Evolutionary conservation across 441 rosid species (phyloP), one percentile per base, ranked within the genome.

Genomic region (Gossypium gossypioides): DNA sequence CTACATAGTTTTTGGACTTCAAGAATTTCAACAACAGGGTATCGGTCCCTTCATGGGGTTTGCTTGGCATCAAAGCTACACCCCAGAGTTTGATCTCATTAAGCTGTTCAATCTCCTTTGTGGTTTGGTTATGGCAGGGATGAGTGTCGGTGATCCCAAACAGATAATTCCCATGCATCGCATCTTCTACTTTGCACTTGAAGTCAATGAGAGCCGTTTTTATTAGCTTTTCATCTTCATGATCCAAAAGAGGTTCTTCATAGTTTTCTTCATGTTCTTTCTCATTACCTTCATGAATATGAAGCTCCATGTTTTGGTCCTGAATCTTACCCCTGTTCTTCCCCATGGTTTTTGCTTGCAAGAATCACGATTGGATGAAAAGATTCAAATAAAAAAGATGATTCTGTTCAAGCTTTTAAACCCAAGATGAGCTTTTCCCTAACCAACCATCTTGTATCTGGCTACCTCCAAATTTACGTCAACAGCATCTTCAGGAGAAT

Each of bases 31-130:
- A 34, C 2, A 88, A 81, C 56, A 88, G 78, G 19, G 50, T 51
- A 9, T 86, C 83, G 1, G 89, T 84, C 15, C 87, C 78, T 66
- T 77, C 81, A 42, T 85, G 89, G 61, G 85, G 79, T 69, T 73
- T 76, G 24, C 87, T 84, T 16, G 89, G 91, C 76, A 87, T 62
- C 37, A 87, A 57, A 51, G 91, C 85, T 56, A 86, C 84, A 0
- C 88, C 88, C 93, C 91, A 85, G 2, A 86, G 74, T 16, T 74
- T 74, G 7, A 85, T 79, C 7, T 79, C 84, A 72, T 72, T 72
- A 1, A 65, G 44, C 9, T 77, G 55, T 37, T 72, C 74, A 15
- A 18, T 78, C 2, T 58, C 50, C 3, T 42, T 56, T 6, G 51
- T 9, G 6, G 15, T 66, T 56, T 80, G 72, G 25, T 18, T 19